Percentiles rank a stretch among this genome's conserved stretches.
Conservation (phyloP, 1,284 basidiomycete species). For the Paramarasmius palmivorus region DNA sequence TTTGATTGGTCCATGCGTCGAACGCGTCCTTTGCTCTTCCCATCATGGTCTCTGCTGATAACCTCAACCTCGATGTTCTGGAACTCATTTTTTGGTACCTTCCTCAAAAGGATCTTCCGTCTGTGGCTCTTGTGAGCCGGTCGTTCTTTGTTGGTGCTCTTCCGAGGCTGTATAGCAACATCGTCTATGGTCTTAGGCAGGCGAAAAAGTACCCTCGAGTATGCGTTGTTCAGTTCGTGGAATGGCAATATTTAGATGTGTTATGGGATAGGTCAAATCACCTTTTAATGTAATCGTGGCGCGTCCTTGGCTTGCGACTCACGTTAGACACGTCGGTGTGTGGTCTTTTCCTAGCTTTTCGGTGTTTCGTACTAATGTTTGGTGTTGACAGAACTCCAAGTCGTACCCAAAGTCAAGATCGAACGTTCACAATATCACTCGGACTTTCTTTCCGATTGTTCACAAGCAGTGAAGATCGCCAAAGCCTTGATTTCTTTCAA, state of each 20-base stretch:
- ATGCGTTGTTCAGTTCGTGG: conserved; percentile 15
- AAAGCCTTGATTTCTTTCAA: conserved; percentile 56
- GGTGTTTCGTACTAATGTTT: conserved; percentile 2
- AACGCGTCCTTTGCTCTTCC: not conserved
- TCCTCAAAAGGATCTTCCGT: conserved; percentile 53
- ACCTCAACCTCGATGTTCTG: conserved; percentile 68
- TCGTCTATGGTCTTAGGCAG: conserved; percentile 54
- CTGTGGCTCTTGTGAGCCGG: conserved; percentile 59
- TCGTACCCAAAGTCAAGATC: conserved; percentile 37
- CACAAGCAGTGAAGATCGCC: conserved; percentile 45
- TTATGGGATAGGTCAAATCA: conserved; percentile 40
- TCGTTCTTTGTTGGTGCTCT: conserved; percentile 62
- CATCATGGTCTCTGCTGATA: conserved; percentile 63
- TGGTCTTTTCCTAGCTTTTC: conserved; percentile 5
- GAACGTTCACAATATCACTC: conserved; percentile 34
- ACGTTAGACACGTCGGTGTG: conserved; percentile 63
- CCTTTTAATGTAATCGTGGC: conserved; percentile 59
- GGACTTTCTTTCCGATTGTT: conserved; percentile 52
- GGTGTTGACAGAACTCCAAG: conserved; percentile 49
- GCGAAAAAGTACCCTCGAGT: conserved; percentile 57
- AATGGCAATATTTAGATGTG: not conserved
- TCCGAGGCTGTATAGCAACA: conserved; percentile 57
- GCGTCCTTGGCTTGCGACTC: conserved; percentile 51
- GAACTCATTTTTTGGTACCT: conserved; percentile 60
- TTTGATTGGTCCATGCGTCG: not conserved